A percentile compares a stretch with the other conserved stretches of the same genome.
Evolutionary conservation across 208 protist genomes (phyloP).

Genomic region (Spongospora subterranea): DNA sequence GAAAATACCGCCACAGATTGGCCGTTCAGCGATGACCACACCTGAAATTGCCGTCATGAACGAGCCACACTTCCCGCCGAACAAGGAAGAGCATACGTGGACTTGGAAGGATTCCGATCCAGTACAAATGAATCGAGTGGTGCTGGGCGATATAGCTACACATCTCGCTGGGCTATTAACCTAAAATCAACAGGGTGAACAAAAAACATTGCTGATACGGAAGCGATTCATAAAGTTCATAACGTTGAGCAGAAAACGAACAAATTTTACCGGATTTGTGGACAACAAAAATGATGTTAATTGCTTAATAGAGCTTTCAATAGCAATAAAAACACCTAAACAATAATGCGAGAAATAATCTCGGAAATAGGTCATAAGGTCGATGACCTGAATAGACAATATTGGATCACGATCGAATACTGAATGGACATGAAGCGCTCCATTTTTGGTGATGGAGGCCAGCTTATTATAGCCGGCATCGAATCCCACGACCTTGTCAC

Average conservation of each 20-base stretch:
- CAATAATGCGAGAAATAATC: too few relatives aligned
- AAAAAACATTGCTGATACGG: too few relatives aligned
- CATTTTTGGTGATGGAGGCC: not conserved
- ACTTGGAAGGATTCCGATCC: not conserved
- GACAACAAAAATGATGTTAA: too few relatives aligned
- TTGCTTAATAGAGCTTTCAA: too few relatives aligned
- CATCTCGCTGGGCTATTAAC: not conserved
- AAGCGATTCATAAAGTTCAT: too few relatives aligned
- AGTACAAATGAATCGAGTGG: not conserved
- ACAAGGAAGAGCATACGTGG: not conserved
- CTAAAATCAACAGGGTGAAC: not conserved
- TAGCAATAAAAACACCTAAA: too few relatives aligned
- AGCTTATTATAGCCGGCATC: not conserved
- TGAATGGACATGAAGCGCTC: not conserved
- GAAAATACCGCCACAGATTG: not conserved
- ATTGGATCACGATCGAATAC: not conserved
- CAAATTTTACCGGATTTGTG: too few relatives aligned
- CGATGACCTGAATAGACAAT: not conserved
- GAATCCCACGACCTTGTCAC: not conserved
- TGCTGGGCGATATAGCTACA: not conserved
- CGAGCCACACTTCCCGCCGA: too few relatives aligned
- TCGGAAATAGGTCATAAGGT: too few relatives aligned
- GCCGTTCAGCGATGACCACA: not conserved
- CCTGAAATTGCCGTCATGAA: too few relatives aligned
- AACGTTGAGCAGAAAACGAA: too few relatives aligned